Evolutionary conservation across 768 basidiomycete genomes (phyloP), one percentile per base, ranked within the genome.

Genomic region (Psilocybe tampanensis): DNA sequence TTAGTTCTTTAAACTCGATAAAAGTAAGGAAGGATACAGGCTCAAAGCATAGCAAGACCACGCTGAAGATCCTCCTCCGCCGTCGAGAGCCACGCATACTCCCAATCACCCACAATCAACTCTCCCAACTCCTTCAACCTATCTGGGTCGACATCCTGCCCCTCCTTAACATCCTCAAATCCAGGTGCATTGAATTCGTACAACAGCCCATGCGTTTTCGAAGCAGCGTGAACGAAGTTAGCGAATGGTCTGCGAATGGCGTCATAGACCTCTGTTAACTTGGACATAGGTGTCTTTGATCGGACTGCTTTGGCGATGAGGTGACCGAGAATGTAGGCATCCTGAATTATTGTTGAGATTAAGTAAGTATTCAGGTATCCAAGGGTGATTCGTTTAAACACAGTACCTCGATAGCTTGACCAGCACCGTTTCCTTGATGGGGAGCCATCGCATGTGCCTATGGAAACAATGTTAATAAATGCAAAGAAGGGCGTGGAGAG

Each of bases 391-490:
- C n/a, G n/a, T n/a, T n/a, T n/a, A n/a, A n/a, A n/a, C n/a, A n/a
- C n/a, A n/a, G 7, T 47, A 61, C 60, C 24, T 61, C 60, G 26
- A 80, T 74, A 8, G 77, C 79, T 63, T 80, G 78, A 3, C 78
- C 79, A n/a, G 79, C 78, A 24, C 79, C 79, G 9, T 78, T 76
- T n/a, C 78, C 80, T 58, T 76, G 74, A 67, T 79, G 76, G 5
- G 80, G 74, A 1, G 70, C 68, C 77, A 79, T 80, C 9, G 78
- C 77, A 64, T 80, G 78, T 32, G 78, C 76, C 72, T 71, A 48
- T 36, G 22, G 12, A 12, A 42, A 26, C 6, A 18, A 32, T 11
- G 7, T 21, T 23, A 42, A 18, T 44, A 4, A 19, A 44, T 21
- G 12, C 18, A 4, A 11, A 18, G 8, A 33, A 24, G 18, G 11